Base-by-base conservation (phyloP, 768 basidiomycete species). In the Termitomyces sp. region DNA sequence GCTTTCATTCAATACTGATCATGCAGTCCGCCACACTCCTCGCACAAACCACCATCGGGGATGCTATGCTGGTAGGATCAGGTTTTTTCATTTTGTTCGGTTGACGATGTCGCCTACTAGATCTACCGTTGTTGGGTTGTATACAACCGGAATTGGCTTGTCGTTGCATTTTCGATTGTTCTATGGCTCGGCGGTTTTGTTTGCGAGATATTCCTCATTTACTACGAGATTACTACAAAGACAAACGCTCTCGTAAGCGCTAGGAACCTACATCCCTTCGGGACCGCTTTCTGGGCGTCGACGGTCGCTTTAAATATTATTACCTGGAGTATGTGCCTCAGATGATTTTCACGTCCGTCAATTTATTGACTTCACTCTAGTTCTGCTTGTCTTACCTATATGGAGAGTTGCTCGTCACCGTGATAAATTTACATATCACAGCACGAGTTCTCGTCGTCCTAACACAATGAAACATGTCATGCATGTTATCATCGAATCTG, bases 281-380 rank as follows among this genome's bases (percentile, higher is more conserved):
- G 61, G 7, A 38, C 45, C 3, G n/a, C 62, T 2, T 68, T 66
- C 57, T 68, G 67, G 67, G n/a, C n/a, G n/a, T n/a, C n/a, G n/a
- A n/a, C n/a, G n/a, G n/a, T n/a, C n/a, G n/a, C n/a, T n/a, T n/a
- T 68, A 6, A 68, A 66, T 56, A 18, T 66, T 22, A 40, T 66
- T 22, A 68, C 67, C 7, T 65, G 61, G 16, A 22, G 65, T 65
- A 36, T 39, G 61, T 61, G 33, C n/a, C 15, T 60, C 51, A 13
- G 15, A 16, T 8, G 9, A 52, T n/a, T n/a, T n/a, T n/a, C n/a
- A n/a, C n/a, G 7, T n/a, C 28, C 9, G 4, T 16, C 20, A n/a
- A 36, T 35, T 4, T n/a, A 28, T 22, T 36, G n/a, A 54, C 1
- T 13, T 4, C n/a, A 4, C 9, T 5, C 1, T 16, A 60, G 61